Base-by-base conservation (phyloP, 23 red algal species). In the Pyropia haitanensis region DNA sequence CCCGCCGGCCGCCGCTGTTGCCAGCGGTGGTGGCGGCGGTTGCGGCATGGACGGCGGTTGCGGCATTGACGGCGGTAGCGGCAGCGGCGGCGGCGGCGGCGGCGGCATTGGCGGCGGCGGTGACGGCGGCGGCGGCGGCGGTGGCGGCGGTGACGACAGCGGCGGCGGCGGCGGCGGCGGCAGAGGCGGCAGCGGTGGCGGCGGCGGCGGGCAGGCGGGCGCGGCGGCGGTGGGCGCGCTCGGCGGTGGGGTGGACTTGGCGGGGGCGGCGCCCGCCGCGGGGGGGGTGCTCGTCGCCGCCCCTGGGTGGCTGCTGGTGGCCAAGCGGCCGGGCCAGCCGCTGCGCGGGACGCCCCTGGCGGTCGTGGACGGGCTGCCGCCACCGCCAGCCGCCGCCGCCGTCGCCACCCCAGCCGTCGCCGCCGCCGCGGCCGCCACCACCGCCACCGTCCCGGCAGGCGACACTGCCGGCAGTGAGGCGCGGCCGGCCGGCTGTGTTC, bases 331-430 rank as follows among this genome's bases (percentile, higher is more conserved):
- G 3, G 56, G 27, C 3, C 23, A 60, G 27, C 23, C 56, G 10
- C 56, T 27, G 56, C 56, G 56, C n/a, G 34, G 26, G 73, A 48
- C 25, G 19, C 39, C 14, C 73, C 21, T 8, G 20, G 27, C 19
- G 56, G 58, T 18, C 73, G 73, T 65, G 60, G 73, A 30, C 54
- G 72, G 30, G 49, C 68, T 46, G 22, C 54, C 49, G 61, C 27
- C 33, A 27, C 14, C 51, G 52, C 5, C 54, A 46, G 16, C 49
- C 51, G 49, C 12, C 46, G 0, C 46, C 67, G 2, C 57, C 21
- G 0, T 21, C 21, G 27, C 48, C 17, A 27, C 14, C 58, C 57
- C 20, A 51, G 56, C 14, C 53, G 59, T 8, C 72, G 59, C 1
- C 1, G 59, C 15, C 53, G 59, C 0, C 58, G 59, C n/a, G 0